Conservation (phyloP, 257 asterid genomes). For the Penstemon newberryi region DNA sequence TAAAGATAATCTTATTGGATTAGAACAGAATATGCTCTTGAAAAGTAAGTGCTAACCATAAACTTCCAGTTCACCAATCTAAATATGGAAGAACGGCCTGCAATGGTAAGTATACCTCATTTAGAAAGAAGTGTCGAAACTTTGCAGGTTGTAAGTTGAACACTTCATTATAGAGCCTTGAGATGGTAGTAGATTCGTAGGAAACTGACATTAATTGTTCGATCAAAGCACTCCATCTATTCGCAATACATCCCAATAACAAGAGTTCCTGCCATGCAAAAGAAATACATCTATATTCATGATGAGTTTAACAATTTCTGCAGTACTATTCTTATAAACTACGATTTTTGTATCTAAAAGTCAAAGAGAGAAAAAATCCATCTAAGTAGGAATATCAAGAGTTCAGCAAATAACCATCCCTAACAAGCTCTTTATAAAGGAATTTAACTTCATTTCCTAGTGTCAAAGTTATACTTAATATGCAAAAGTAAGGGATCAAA, state of each 20-base stretch:
- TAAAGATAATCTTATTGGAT: not conserved
- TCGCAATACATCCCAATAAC: slow-evolving; percentile 58
- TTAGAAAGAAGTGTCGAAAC: slow-evolving; percentile 32
- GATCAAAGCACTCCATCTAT: slow-evolving; percentile 60
- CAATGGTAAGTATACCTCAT: slow-evolving; percentile 47
- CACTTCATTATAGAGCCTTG: slow-evolving; percentile 55
- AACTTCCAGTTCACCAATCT: slow-evolving; percentile 7
- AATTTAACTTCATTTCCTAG: not conserved
- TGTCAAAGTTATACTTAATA: not conserved
- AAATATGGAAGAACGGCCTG: slow-evolving; percentile 14
- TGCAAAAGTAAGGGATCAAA: not conserved
- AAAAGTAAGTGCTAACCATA: slow-evolving; percentile 17
- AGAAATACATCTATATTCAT: slow-evolving; percentile 10
- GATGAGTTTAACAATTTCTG: slow-evolving; percentile 16
- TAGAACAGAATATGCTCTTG: slow-evolving; percentile 20
- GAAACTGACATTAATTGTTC: slow-evolving; percentile 56
- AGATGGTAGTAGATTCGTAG: slow-evolving; percentile 40
- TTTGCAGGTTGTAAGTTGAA: slow-evolving; percentile 38
- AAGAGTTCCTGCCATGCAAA: slow-evolving; percentile 59
- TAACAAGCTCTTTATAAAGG: not conserved
- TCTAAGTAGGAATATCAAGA: not conserved
- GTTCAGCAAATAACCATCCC: slow-evolving; percentile 5
- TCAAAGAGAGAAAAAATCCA: slow-evolving; percentile 5
- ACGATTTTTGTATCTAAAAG: not conserved
- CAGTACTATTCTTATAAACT: slow-evolving; percentile 10